A percentile compares a stretch with the other conserved stretches of the same genome.
These are phyloP conservation scores for Saccharomycopsis microspora DNA, from an alignment of 805 yeast genomes.

Conservation along the genomic window DNA sequence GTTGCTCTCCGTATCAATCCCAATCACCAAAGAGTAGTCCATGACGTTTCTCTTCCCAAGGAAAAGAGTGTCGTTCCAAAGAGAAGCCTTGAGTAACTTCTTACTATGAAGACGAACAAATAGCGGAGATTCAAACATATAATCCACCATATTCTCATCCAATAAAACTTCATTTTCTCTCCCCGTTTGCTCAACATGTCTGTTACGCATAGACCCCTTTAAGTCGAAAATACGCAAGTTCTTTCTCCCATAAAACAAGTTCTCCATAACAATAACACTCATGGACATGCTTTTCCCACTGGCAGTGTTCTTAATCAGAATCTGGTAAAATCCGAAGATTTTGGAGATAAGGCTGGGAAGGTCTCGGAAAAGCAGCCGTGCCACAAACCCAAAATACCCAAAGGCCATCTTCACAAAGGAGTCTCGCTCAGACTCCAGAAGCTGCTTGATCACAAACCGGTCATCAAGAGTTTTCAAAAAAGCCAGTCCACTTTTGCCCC, in stretches of 20 bases:
- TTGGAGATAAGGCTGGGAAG: slow-evolving; percentile 91
- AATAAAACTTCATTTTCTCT: slow-evolving; percentile 85
- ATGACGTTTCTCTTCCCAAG: slow-evolving; percentile 95
- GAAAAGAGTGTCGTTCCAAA: slow-evolving; percentile 92
- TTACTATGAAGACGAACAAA: slow-evolving; percentile 91
- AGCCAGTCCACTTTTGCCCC: slow-evolving; percentile 95
- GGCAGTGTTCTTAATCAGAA: slow-evolving; percentile 70
- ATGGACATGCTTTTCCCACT: slow-evolving; percentile 70
- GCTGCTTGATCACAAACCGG: slow-evolving; percentile 78
- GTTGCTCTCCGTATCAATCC: slow-evolving; percentile 54
- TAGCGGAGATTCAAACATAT: slow-evolving; percentile 89
- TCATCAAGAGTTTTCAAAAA: slow-evolving; percentile 89
- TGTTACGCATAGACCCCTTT: slow-evolving; percentile 95
- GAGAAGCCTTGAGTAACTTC: slow-evolving; percentile 70
- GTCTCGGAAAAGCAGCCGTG: slow-evolving; percentile 90
- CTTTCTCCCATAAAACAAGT: slow-evolving; percentile 73
- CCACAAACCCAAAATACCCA: slow-evolving; percentile 89
- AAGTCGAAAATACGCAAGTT: slow-evolving; percentile 85
- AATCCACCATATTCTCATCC: slow-evolving; percentile 98
- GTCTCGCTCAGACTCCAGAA: slow-evolving; percentile 80
- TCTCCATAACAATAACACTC: slow-evolving; percentile 94
- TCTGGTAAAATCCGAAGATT: slow-evolving; percentile 91
- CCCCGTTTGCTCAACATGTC: slow-evolving; percentile 96
- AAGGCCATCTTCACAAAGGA: slow-evolving; percentile 95
- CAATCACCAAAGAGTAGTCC: slow-evolving; percentile 95